phyloP scores from a whole-genome alignment of 306 rosid species.

The peach (Prunus persica) region Prunus_persica_NCBIv2 NC_034015.1:17001501-17002000 shows the following conservation, averaged over 20 bases:
- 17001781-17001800: slow-evolving; percentile 93
- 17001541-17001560: slow-evolving; percentile 58
- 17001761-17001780: slow-evolving; percentile 79
- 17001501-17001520: slow-evolving; percentile 32
- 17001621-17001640: slow-evolving; percentile 77
- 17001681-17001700: slow-evolving; percentile 75
- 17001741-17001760: slow-evolving; percentile 82
- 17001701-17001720: slow-evolving; percentile 82
- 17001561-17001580: slow-evolving; percentile 52
- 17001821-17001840: slow-evolving; percentile 72
- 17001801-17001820: slow-evolving; percentile 90
- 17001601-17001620: slow-evolving; percentile 84
- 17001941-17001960: slow-evolving; percentile 77
- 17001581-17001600: slow-evolving; percentile 55
- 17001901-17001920: slow-evolving; percentile 75
- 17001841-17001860: slow-evolving; percentile 89
- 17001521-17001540: slow-evolving; percentile 38
- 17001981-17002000: slow-evolving; percentile 71
- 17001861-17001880: slow-evolving; percentile 89
- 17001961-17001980: slow-evolving; percentile 92
- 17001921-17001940: slow-evolving; percentile 81
- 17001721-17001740: slow-evolving; percentile 87
- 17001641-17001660: slow-evolving; percentile 59
- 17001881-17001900: slow-evolving; percentile 71
- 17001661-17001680: slow-evolving; percentile 84